These are phyloP conservation scores for Nannizziopsis arthrosporioides DNA, from an alignment of 2,329 filamentous ascomycete genomes.

Conservation along the genomic window DNA sequence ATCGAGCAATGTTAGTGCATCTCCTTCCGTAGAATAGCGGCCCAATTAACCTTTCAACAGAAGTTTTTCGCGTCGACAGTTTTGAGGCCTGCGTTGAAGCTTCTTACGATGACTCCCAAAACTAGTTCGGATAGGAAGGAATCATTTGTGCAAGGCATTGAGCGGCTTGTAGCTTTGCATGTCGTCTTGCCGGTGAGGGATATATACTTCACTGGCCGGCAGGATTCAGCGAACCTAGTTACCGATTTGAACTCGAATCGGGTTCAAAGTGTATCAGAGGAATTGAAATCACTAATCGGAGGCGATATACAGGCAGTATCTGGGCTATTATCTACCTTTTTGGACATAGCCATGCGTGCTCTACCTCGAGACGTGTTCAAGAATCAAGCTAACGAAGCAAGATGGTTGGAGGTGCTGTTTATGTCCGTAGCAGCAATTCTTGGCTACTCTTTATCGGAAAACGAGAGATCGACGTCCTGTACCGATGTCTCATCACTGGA, in stretches of 20 bases:
- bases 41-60: constrained; percentile 8
- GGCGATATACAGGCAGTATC: constrained; percentile 15
- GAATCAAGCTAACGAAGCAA: constrained; percentile 35
- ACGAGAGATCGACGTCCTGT: constrained; percentile 10
- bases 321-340: constrained; percentile 31
- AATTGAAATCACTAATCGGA: constrained; percentile 28
- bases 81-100: constrained; percentile 6
- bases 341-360: constrained; percentile 37
- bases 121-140: neutral
- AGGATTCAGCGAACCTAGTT: constrained; percentile 25
- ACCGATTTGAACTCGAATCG: constrained; percentile 26
- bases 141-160: constrained; percentile 18
- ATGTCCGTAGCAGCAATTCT: constrained; percentile 31
- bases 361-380: constrained; percentile 35
- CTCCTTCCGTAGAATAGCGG: neutral
- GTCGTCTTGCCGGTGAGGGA: constrained; percentile 32
- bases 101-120: neutral
- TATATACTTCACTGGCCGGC: constrained; percentile 25
- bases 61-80: constrained; percentile 1
- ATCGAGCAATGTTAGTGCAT: constrained; percentile 25
- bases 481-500: constrained; percentile 24
- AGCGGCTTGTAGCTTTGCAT: constrained; percentile 31
- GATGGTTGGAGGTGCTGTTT: constrained; percentile 42
- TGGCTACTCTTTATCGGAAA: constrained; percentile 25
- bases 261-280: constrained; percentile 28